phyloP scores from a whole-genome alignment of 805 yeast species.

The Metschnikowia lochheadii region DNA sequence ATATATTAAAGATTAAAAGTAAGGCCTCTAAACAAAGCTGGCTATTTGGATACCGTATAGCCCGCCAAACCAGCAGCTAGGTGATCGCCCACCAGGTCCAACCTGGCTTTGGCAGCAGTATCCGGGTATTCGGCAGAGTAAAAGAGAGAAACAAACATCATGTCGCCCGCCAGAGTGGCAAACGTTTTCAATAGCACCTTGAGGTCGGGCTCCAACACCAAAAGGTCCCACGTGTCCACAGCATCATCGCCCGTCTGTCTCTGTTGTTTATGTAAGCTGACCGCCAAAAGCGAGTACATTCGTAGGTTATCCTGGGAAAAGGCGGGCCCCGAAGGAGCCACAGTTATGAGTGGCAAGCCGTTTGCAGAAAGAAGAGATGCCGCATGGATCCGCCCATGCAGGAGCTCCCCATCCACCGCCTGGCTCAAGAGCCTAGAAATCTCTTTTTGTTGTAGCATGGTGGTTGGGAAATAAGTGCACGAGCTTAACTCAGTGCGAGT shows the following conservation, averaged over 20 bases:
- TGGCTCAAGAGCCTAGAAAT: constrained; percentile 34
- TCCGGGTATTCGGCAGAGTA: constrained; percentile 27
- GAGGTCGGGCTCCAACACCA: constrained; percentile 28
- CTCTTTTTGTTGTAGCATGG: constrained; percentile 39
- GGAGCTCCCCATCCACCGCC: constrained; percentile 25
- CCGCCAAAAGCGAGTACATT: constrained; percentile 34
- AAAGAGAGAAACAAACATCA: constrained; percentile 30
- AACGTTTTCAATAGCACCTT: constrained; percentile 27
- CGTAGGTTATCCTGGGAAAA: constrained; percentile 28
- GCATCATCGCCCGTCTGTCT: constrained; percentile 10
- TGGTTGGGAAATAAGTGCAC: not conserved
- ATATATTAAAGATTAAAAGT: not conserved
- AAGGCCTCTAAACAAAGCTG: not conserved
- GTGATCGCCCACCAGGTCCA: constrained; percentile 29
- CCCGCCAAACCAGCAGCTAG: constrained; percentile 34
- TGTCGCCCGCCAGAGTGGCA: constrained; percentile 9
- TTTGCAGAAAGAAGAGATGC: constrained; percentile 32
- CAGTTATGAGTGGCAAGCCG: constrained; percentile 41
- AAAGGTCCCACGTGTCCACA: constrained; percentile 24
- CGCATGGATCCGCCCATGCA: constrained; percentile 14
- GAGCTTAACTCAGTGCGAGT: too few species aligned
- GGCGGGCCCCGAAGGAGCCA: constrained; percentile 19
- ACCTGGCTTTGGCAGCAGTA: constrained; percentile 32
- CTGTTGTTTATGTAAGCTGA: constrained; percentile 23
- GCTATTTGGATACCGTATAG: constrained; percentile 11